phyloP scores from a whole-genome alignment of 2,329 filamentous ascomycete genomes.

The Fusarium acutatum region DNA sequence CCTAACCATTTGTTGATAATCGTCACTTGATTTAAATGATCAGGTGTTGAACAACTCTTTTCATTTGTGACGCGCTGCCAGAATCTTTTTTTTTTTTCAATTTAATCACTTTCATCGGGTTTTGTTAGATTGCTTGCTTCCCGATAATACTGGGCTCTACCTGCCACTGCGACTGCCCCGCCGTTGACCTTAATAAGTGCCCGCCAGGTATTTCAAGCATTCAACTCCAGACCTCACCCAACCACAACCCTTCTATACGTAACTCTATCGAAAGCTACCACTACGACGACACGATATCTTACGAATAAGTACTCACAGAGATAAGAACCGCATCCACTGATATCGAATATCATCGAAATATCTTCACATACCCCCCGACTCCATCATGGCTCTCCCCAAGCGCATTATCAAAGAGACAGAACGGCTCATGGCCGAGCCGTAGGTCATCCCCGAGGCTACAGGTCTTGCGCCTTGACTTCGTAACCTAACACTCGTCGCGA shows the following conservation, averaged over 20 bases:
- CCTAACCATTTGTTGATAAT: not conserved
- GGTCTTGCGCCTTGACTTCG: conserved; percentile 11
- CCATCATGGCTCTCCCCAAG: conserved; percentile 82
- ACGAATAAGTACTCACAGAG: not conserved
- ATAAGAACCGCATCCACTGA: not conserved
- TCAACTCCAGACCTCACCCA: conserved; percentile 10
- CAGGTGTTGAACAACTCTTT: not conserved
- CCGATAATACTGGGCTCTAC: not conserved
- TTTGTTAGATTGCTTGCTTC: not conserved
- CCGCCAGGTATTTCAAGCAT: conserved; percentile 23
- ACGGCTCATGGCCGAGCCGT: conserved; percentile 96
- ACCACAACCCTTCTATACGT: conserved; percentile 12
- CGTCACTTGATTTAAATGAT: not conserved
- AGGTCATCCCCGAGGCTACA: conserved; percentile 49
- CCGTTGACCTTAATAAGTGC: conserved; percentile 16
- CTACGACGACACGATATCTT: not conserved
- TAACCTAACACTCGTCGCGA: conserved; percentile 30
- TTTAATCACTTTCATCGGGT: not conserved
- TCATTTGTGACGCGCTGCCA: not conserved
- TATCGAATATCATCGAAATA: not conserved
- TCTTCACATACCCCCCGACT: not conserved
- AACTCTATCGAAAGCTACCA: not conserved
- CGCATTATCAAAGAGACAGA: conserved; percentile 99
- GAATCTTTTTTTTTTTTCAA: not conserved
- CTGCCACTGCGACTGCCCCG: conserved; percentile 16